Conservation (phyloP, 768 basidiomycete species). For the Heimioporus sp. region DNA sequence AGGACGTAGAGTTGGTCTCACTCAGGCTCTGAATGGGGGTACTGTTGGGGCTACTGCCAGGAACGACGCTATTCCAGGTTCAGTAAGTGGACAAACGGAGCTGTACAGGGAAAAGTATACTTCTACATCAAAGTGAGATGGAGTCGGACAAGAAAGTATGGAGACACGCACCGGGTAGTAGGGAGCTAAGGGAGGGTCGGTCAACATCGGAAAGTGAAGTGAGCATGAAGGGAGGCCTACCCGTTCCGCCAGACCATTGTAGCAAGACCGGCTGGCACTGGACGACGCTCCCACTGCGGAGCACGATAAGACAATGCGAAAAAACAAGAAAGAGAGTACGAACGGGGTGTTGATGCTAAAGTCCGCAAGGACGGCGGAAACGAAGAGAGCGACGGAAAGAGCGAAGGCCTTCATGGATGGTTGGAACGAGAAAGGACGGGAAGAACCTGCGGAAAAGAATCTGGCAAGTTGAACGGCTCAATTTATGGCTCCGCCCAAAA, state of each 20-base stretch:
- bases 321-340: conserved; percentile 25
- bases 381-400: conserved; percentile 41
- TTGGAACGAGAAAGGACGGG: conserved; percentile 10
- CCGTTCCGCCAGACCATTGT: conserved; percentile 52
- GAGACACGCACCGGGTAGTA: conserved; percentile 56
- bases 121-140: conserved; percentile 31
- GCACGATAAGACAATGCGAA: conserved; percentile 1
- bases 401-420: conserved; percentile 47
- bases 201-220: background rate
- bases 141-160: background rate
- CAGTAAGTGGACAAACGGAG: background rate
- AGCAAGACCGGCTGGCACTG: conserved; percentile 59
- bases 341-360: conserved; percentile 72
- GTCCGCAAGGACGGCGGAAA: conserved; percentile 41
- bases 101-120: conserved; percentile 18
- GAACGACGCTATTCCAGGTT: conserved; percentile 45
- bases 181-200: conserved; percentile 40
- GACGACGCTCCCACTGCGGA: conserved; percentile 42
- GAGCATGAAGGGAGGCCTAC: conserved; percentile 37
- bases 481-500: conserved; percentile 36
- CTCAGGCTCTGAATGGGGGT: conserved; percentile 47
- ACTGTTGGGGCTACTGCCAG: conserved; percentile 45
- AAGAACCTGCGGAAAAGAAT: conserved; percentile 20
- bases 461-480: conserved; percentile 7
- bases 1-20: conserved; percentile 33